phyloP scores from a whole-genome alignment of 106 monocot species.

The Platanthera zijinensis region DNA sequence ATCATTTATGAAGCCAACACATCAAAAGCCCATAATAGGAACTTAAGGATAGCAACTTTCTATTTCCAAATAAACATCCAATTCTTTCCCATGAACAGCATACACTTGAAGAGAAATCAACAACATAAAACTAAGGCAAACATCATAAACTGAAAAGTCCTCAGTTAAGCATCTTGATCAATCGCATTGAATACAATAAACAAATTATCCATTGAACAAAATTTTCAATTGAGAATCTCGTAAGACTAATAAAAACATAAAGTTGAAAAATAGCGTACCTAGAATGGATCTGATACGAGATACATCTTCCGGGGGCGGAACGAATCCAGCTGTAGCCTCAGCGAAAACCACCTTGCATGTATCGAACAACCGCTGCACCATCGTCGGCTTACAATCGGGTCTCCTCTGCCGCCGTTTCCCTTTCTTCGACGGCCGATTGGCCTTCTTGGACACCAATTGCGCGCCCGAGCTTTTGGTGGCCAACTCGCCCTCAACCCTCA shows the following conservation, averaged over 20 bases:
- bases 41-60: not conserved
- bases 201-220: no score
- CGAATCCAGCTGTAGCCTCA: slow-evolving; percentile 37
- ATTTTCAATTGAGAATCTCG: no score
- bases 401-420: slow-evolving; percentile 23
- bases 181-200: not conserved
- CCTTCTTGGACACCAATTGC: not conserved
- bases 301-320: slow-evolving; percentile 45
- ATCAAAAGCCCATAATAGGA: not conserved
- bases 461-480: not conserved
- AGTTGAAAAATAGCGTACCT: slow-evolving; percentile 23
- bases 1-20: not conserved
- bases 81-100: not conserved
- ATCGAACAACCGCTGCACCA: slow-evolving; percentile 46
- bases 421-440: slow-evolving; percentile 22
- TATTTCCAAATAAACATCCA: not conserved
- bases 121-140: not conserved
- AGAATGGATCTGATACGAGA: slow-evolving; percentile 40
- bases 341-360: slow-evolving; percentile 67
- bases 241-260: not conserved
- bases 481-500: slow-evolving; percentile 1
- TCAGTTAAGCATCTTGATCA: not conserved
- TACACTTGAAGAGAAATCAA: not conserved
- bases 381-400: slow-evolving; percentile 12
- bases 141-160: not conserved